These are phyloP conservation scores for Auricularia auricula-judae DNA, from an alignment of 768 basidiomycete genomes.

Conservation along the genomic window DNA sequence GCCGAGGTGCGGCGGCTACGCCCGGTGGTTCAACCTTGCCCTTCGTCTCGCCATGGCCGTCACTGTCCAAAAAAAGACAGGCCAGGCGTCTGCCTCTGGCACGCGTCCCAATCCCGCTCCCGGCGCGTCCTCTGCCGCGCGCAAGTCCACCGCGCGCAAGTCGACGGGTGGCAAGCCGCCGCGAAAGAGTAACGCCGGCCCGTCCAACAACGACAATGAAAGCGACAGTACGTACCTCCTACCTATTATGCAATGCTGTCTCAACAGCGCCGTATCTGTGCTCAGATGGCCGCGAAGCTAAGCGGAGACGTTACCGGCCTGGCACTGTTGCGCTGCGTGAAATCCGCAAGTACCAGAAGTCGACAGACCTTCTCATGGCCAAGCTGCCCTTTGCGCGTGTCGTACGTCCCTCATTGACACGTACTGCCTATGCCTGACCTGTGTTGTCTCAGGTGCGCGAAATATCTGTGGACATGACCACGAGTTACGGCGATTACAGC, in stretches of 20 bases:
- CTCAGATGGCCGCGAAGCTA: slow-evolving; percentile 10
- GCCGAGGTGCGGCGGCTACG: not conserved
- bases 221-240: slow-evolving; percentile 3
- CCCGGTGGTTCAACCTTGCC: not conserved
- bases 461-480: slow-evolving; percentile 84
- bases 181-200: slow-evolving; percentile 11
- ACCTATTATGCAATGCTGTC: not conserved
- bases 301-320: slow-evolving; percentile 70
- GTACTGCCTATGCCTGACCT: not conserved
- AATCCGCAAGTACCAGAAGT: slow-evolving; percentile 90
- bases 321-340: slow-evolving; percentile 86
- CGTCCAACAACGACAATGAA: slow-evolving; percentile 3
- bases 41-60: not conserved
- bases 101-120: not conserved
- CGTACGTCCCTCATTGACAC: slow-evolving; percentile 35
- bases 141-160: slow-evolving; percentile 58
- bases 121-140: not conserved
- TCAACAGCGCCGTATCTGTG: not conserved
- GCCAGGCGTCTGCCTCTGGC: not conserved
- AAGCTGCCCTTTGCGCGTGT: slow-evolving; percentile 89
- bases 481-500: slow-evolving; percentile 53
- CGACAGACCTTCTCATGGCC: slow-evolving; percentile 76
- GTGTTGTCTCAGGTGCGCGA: slow-evolving; percentile 66
- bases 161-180: slow-evolving; percentile 65
- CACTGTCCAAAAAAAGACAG: not conserved